Evolutionary conservation across 257 asterid species (phyloP).

Genomic region (Solanum corneliomulleri): DNA sequence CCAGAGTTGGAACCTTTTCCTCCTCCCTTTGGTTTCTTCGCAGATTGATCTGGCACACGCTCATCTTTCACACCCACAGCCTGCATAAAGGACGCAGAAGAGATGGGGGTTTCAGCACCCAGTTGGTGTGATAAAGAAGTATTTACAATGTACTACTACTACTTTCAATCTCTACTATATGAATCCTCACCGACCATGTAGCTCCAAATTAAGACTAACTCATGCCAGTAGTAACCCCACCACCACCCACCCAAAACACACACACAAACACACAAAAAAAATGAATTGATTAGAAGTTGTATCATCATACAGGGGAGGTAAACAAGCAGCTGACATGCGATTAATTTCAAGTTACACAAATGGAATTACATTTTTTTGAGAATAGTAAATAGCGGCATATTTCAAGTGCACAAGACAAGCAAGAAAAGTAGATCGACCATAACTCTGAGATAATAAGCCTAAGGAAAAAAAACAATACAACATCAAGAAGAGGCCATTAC

Average conservation of each 20-base stretch:
- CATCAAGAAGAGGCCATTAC: slow-evolving; percentile 28
- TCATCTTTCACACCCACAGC: slow-evolving; percentile 50
- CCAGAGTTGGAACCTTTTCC: slow-evolving; percentile 19
- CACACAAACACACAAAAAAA: no score
- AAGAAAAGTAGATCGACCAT: background rate
- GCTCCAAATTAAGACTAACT: background rate
- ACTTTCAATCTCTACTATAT: background rate
- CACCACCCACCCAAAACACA: no score
- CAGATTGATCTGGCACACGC: slow-evolving; percentile 24
- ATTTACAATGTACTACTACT: background rate
- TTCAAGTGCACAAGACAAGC: background rate
- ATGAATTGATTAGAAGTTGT: no score
- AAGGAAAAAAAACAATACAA: background rate
- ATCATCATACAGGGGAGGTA: background rate
- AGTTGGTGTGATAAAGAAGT: background rate
- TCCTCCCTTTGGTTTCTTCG: slow-evolving; percentile 35
- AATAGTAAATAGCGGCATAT: background rate
- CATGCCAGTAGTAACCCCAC: no score
- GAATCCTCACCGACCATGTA: background rate
- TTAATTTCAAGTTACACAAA: background rate
- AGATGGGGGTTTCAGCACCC: background rate
- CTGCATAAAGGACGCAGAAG: slow-evolving; percentile 29
- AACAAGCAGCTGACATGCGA: background rate
- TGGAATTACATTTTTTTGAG: background rate
- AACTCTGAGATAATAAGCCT: background rate